Conservation (phyloP, 2,329 filamentous ascomycete species). For the Sporothrix curviconia region DNA sequence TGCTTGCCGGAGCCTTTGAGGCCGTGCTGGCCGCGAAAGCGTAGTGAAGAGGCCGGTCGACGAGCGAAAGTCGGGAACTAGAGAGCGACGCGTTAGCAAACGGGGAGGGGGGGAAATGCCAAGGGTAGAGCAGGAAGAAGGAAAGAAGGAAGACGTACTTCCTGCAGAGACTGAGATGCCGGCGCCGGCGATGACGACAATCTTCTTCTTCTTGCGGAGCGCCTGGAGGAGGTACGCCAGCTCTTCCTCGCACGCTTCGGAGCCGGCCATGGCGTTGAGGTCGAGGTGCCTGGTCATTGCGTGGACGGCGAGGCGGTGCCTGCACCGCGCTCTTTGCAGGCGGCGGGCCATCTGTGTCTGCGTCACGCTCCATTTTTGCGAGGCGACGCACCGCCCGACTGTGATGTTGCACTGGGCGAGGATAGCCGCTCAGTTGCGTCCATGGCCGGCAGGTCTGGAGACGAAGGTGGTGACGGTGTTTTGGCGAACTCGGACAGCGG, state of each 20-base stretch:
- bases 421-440: slow-evolving; percentile 42
- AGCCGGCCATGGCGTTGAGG: slow-evolving; percentile 46
- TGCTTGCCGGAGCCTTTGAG: slow-evolving; percentile 91
- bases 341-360: slow-evolving; percentile 51
- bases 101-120: neutral
- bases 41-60: slow-evolving; percentile 82
- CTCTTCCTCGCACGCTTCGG: slow-evolving; percentile 47
- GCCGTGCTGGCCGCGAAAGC: slow-evolving; percentile 77
- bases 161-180: slow-evolving; percentile 96
- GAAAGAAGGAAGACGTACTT: slow-evolving; percentile 48
- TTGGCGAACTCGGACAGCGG: slow-evolving; percentile 43
- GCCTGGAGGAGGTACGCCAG: slow-evolving; percentile 66
- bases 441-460: slow-evolving; percentile 28
- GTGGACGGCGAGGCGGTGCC: slow-evolving; percentile 44
- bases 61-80: slow-evolving; percentile 93
- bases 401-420: slow-evolving; percentile 44
- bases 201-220: slow-evolving; percentile 85
- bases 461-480: slow-evolving; percentile 47
- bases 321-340: slow-evolving; percentile 65
- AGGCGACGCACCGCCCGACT: slow-evolving; percentile 47
- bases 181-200: slow-evolving; percentile 91
- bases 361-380: slow-evolving; percentile 34
- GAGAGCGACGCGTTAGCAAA: neutral
- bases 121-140: neutral
- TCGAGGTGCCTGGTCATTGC: slow-evolving; percentile 80